These are phyloP conservation scores for Coffea humblotiana DNA, from an alignment of 305 asterid genomes.

Conservation along the genomic window DNA sequence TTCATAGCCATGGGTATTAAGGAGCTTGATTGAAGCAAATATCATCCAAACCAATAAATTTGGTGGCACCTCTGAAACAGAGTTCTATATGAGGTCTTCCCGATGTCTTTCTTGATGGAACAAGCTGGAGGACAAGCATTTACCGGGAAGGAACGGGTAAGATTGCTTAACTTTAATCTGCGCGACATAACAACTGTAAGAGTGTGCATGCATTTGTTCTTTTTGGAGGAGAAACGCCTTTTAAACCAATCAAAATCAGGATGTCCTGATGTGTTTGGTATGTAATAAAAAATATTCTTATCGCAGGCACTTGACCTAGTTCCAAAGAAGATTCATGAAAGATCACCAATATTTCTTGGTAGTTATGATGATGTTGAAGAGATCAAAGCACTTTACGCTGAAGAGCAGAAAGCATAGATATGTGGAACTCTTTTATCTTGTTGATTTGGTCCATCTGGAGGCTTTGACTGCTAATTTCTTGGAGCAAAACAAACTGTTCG, in stretches of 20 bases:
- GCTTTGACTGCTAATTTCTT: slow-evolving; percentile 2
- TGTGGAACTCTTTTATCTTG: background rate
- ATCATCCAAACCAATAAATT: background rate
- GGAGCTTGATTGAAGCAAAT: background rate
- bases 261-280: background rate
- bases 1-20: background rate
- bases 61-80: slow-evolving; percentile 39
- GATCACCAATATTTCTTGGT: slow-evolving; percentile 91
- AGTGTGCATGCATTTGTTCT: background rate
- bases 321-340: slow-evolving; percentile 79
- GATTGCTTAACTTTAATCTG: slow-evolving; percentile 9
- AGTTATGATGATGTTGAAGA: slow-evolving; percentile 94
- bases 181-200: background rate
- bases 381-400: slow-evolving; percentile 78
- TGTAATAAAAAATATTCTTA: background rate
- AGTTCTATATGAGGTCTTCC: slow-evolving; percentile 95
- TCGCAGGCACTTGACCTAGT: slow-evolving; percentile 84
- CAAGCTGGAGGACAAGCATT: slow-evolving; percentile 98
- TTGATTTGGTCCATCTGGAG: background rate
- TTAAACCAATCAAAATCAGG: background rate
- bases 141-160: slow-evolving; percentile 86
- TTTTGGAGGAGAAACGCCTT: background rate
- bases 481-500: background rate
- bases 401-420: slow-evolving; percentile 37
- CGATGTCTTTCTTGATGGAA: slow-evolving; percentile 97